These are phyloP conservation scores for Daldinia loculata DNA, from an alignment of 495 filamentous ascomycete species.

Conservation along the genomic window DNA sequence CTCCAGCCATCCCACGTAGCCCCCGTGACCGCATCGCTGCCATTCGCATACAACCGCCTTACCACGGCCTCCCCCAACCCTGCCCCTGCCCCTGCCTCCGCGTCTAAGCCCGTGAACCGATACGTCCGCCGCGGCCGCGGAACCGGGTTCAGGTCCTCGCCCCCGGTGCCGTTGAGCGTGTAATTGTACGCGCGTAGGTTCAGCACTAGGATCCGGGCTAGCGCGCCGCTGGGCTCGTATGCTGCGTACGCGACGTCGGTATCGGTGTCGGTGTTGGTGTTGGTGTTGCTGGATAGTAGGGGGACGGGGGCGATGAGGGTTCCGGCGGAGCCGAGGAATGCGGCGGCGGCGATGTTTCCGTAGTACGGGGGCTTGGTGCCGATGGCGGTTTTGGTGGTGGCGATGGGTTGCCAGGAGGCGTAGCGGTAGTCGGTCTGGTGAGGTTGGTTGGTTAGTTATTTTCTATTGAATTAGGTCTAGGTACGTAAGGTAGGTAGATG, in stretches of 20 bases:
- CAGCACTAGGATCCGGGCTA: constrained; percentile 63
- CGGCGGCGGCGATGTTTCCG: constrained; percentile 68
- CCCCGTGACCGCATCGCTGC: constrained; percentile 69
- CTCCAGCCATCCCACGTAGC: constrained; percentile 70
- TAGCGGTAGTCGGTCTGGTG: constrained; percentile 66
- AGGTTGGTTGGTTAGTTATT: too few species aligned
- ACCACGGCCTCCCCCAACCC: constrained; percentile 43
- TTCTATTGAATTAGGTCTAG: too few species aligned
- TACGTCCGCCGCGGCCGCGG: constrained; percentile 53
- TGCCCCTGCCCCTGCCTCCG: constrained; percentile 14
- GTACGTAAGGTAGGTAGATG: background rate
- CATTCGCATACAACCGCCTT: constrained; percentile 65
- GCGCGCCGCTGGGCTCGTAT: constrained; percentile 50
- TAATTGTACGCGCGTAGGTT: constrained; percentile 70
- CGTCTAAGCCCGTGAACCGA: constrained; percentile 46
- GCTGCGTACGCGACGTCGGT: constrained; percentile 65
- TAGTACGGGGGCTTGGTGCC: constrained; percentile 76
- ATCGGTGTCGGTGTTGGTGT: background rate
- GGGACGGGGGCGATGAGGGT: constrained; percentile 19
- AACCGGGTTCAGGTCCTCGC: constrained; percentile 35
- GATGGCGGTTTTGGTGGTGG: constrained; percentile 58
- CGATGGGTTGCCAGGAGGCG: constrained; percentile 65
- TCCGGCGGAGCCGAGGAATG: constrained; percentile 59
- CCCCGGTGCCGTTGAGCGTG: constrained; percentile 55
- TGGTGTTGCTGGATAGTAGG: constrained; percentile 50